Percentiles rank a stretch among this genome's conserved stretches.
phyloP scores from a whole-genome alignment of 176 grass and related monocot genomes.

The Otatea glauca region DNA sequence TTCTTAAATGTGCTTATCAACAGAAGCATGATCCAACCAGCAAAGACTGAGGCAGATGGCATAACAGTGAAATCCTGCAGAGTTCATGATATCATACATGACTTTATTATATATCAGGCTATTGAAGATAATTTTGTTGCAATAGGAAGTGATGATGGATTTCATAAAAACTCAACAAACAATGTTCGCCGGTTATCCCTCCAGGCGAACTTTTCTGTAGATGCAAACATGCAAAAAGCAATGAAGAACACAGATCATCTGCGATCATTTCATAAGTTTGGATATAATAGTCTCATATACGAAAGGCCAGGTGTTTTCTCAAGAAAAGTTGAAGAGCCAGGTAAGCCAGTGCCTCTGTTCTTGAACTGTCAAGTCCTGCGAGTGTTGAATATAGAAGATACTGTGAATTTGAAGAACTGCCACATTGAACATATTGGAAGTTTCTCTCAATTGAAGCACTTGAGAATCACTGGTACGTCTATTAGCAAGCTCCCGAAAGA shows the following conservation, averaged over 20 bases:
- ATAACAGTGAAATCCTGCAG: background rate
- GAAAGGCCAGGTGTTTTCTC: too few relatives aligned
- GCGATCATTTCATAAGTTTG: slow-evolving; percentile 3
- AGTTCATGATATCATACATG: background rate
- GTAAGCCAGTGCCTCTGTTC: background rate
- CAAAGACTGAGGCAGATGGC: background rate
- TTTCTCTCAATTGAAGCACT: slow-evolving; percentile 2
- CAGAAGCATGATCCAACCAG: slow-evolving; percentile 28
- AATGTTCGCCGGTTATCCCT: slow-evolving; percentile 2
- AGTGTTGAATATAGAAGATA: background rate
- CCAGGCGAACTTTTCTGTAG: background rate
- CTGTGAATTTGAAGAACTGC: background rate
- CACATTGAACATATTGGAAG: background rate
- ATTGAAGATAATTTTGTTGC: too few relatives aligned
- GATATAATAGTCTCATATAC: too few relatives aligned
- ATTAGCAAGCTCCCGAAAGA: background rate
- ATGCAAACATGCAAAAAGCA: background rate
- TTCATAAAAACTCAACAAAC: too few relatives aligned
- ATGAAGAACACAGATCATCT: background rate
- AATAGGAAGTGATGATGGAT: too few relatives aligned
- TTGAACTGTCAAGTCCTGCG: background rate
- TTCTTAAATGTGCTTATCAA: slow-evolving; percentile 37
- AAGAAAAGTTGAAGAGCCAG: too few relatives aligned
- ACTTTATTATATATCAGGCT: too few relatives aligned
- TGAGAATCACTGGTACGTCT: background rate